Evolutionary conservation across 2,329 filamentous ascomycete species (phyloP).

Genomic region (Stagonosporopsis chrysanthemi): DNA sequence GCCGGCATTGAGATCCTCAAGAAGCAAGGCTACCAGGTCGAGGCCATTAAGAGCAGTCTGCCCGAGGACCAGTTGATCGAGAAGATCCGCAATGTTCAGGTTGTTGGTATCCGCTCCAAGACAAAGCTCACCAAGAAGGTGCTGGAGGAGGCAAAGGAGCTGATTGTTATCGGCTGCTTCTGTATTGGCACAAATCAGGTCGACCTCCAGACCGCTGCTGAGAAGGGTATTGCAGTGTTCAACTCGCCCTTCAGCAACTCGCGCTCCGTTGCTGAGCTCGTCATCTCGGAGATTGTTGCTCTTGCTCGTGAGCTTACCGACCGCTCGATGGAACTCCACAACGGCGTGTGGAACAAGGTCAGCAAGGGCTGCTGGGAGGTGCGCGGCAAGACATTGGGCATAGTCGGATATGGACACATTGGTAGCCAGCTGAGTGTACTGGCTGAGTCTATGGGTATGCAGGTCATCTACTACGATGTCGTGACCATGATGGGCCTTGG

Average conservation of each 20-base stretch:
- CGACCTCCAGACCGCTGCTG: constrained; percentile 81
- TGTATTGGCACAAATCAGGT: constrained; percentile 99
- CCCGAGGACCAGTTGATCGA: constrained; percentile 93
- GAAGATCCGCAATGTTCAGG: constrained; percentile 97
- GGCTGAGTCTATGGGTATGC: constrained; percentile 97
- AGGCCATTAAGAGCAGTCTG: constrained; percentile 85
- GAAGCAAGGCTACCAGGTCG: constrained; percentile 93
- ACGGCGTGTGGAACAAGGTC: constrained; percentile 97
- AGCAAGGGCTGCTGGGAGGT: constrained; percentile 98
- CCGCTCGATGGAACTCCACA: constrained; percentile 92
- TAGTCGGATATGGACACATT: constrained; percentile 97
- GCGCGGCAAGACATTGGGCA: constrained; percentile 94
- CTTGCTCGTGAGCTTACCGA: constrained; percentile 93
- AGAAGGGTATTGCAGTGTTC: constrained; percentile 93
- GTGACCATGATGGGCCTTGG: constrained; percentile 94
- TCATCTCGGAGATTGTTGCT: constrained; percentile 91
- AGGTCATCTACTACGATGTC: constrained; percentile 95
- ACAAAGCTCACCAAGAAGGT: constrained; percentile 90
- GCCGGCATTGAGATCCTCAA: constrained; percentile 84
- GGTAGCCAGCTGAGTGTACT: constrained; percentile 94
- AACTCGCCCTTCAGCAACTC: constrained; percentile 99
- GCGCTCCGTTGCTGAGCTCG: constrained; percentile 92
- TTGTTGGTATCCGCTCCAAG: constrained; percentile 97
- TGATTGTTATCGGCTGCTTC: constrained; percentile 97
- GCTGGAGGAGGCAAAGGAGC: constrained; percentile 86